A percentile compares a stretch with the other conserved stretches of the same genome.
Evolutionary conservation across 2,329 filamentous ascomycete genomes (phyloP).

Genomic region (Aaosphaeria arxii): DNA sequence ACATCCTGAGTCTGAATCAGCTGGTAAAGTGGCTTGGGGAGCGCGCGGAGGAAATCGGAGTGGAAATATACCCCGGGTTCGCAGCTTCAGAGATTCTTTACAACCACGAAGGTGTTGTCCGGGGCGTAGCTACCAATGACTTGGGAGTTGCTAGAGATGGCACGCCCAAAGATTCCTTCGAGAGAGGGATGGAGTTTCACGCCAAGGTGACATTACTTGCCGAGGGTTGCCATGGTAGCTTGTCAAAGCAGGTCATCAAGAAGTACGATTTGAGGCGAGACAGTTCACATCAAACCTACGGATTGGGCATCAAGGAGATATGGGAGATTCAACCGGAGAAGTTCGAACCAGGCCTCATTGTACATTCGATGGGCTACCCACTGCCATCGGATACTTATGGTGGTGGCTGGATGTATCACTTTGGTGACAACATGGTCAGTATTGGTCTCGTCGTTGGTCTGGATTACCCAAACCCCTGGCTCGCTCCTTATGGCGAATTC

Average conservation of each 20-base stretch:
- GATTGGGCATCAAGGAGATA: constrained; percentile 90
- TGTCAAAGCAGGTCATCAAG: constrained; percentile 92
- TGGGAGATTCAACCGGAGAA: constrained; percentile 96
- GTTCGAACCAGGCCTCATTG: constrained; percentile 80
- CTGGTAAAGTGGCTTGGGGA: constrained; percentile 95
- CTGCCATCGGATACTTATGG: constrained; percentile 87
- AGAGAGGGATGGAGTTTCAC: constrained; percentile 98
- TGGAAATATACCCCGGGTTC: constrained; percentile 95
- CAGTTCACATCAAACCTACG: constrained; percentile 93
- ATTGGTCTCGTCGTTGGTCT: constrained; percentile 89
- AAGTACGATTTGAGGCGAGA: constrained; percentile 89
- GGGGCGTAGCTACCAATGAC: constrained; percentile 94
- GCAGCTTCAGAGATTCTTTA: constrained; percentile 93
- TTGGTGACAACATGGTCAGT: constrained; percentile 93
- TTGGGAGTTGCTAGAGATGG: constrained; percentile 79
- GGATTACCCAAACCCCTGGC: constrained; percentile 95
- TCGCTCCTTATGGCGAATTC: constrained; percentile 93
- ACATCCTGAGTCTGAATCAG: constrained; percentile 93
- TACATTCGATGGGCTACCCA: constrained; percentile 91
- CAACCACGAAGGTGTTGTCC: constrained; percentile 78
- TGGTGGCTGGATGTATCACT: constrained; percentile 99
- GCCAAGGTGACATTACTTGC: constrained; percentile 86
- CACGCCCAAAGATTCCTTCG: constrained; percentile 83
- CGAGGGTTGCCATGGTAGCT: constrained; percentile 92
- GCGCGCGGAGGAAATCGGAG: constrained; percentile 91